Evolutionary conservation across 129 eudicot genomes (phyloP).

Genomic region (Helichrysum umbraculigerum): DNA sequence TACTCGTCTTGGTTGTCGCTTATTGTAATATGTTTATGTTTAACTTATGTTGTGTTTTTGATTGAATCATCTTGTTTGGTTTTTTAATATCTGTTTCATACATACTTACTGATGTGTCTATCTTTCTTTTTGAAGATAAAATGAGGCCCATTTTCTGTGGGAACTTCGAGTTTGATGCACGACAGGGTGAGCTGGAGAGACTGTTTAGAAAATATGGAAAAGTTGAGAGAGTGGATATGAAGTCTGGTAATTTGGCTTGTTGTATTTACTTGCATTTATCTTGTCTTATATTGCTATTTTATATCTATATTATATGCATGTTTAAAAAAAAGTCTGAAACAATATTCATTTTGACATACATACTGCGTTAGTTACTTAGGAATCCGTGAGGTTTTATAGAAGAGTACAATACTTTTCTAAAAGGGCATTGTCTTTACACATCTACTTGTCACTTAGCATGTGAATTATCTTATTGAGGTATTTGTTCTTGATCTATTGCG

Average conservation of each 20-base stretch:
- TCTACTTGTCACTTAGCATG: neutral
- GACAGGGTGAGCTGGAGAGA: conserved; percentile 90
- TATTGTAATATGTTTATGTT: neutral
- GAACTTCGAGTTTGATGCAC: conserved; percentile 82
- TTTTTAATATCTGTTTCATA: neutral
- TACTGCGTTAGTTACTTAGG: neutral
- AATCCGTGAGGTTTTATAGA: conserved; percentile 15
- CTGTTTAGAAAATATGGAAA: conserved; percentile 87
- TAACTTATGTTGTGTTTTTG: neutral
- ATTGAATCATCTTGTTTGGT: neutral
- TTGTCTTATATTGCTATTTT: conserved; percentile 6
- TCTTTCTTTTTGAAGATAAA: conserved; percentile 34
- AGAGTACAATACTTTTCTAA: neutral
- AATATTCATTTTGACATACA: neutral
- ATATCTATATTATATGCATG: neutral
- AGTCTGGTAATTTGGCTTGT: conserved; percentile 64
- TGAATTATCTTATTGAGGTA: too few relatives aligned
- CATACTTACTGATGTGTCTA: neutral
- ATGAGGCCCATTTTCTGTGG: conserved; percentile 96
- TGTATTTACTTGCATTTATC: neutral
- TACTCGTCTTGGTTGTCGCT: neutral
- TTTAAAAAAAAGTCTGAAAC: neutral
- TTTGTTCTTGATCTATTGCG: neutral
- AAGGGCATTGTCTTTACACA: neutral
- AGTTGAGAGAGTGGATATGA: conserved; percentile 93